Base-by-base conservation (phyloP, 768 basidiomycete species). In the Mycena epipterygia region DNA sequence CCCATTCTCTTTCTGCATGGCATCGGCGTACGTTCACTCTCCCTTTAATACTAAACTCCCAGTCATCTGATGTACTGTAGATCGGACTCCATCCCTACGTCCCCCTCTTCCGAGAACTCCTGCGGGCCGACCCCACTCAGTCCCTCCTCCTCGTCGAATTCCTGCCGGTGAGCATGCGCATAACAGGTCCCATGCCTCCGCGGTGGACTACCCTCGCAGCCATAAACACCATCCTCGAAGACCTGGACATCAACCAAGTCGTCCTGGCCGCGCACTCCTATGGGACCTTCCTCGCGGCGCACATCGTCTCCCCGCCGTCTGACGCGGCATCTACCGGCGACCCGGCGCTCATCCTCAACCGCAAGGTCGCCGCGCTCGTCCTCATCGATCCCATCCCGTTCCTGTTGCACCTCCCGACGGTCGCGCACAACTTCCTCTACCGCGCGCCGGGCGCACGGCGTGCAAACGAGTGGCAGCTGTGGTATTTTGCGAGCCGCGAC, bases 1-100 rank as follows among this genome's bases (percentile, higher is more conserved):
- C 89, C 91, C 0, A 78, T 93, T 13, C 76, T 92, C n/a, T 91
- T 92, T 74, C 73, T 93, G 1, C 91, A 93, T 63, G 91, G 91
- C 13, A 88, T 92, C n/a, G 91, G 91, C 13, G 89, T 91, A 78
- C 3, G 85, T 79, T 19, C 39, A 44, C 64, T 37, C 29, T 5
- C 8, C 17, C 37, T 48, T 46, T 3, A 42, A 7, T 30, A 23
- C 13, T 5, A 14, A 32, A 35, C 48, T 37, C 25, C 27, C 56
- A 58, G 23, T n/a, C 3, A n/a, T 33, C 60, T 61, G 19, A 61
- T 5, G 14, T 17, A 25, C n/a, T 6, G 27, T 69, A 91, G 90
- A 90, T 93, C 63, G 91, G 91, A 35, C 78, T 92, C 46, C 86
- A 83, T 75, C 87, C 90, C 0, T 92, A 93, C 67, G 51, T 83